Base-by-base conservation (phyloP, 805 yeast genomes). In the Cyberlindnera saturnus region DNA sequence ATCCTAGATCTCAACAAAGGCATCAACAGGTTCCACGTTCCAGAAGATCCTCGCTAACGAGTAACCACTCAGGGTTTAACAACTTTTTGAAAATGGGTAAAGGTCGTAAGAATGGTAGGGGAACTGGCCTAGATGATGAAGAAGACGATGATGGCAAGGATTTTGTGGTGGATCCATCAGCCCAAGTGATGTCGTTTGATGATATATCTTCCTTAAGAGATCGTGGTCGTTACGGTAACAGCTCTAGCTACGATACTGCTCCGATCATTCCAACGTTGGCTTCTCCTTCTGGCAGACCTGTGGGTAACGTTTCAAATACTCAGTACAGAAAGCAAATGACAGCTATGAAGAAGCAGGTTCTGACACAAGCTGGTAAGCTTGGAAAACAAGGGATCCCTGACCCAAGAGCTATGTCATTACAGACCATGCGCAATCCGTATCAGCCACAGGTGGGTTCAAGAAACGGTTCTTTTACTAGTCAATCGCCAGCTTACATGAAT, bases 181-280 rank as follows among this genome's bases (percentile, higher is more conserved):
- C 65, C 16, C 69, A 66, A 3, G 60, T 61, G 20, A 63, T 82
- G 48, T 75, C 87, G 0, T 81, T 82, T 49, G 78, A 76, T 48
- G 90, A 85, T 53, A 65, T 86, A 9, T 66, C 79, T 19, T 81
- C 81, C 39, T 63, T 81, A 2, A 67, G 82, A 40, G 86, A 81
- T 50, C 71, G 83, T 33, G 86, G 86, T 5, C 75, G 86, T 29
- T 82, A 82, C 56, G 82, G 82, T 4, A 66, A 73, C 16, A 66
- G 70, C 39, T 44, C 43, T 30, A 39, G 38, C 14, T 47, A 64
- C 43, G 87, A 82, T 48, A 73, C 90, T 0, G 73, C 87, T 0
- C 90, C 93, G 8, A 78, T 82, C 48, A 84, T 86, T 33, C 95
- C 95, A 6, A 83, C 88, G 0, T 42, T 85, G 4, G 67, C 75